Evolutionary conservation across 2,329 filamentous ascomycete genomes (phyloP).

Genomic region (Ceratocystis diversiconidia): DNA sequence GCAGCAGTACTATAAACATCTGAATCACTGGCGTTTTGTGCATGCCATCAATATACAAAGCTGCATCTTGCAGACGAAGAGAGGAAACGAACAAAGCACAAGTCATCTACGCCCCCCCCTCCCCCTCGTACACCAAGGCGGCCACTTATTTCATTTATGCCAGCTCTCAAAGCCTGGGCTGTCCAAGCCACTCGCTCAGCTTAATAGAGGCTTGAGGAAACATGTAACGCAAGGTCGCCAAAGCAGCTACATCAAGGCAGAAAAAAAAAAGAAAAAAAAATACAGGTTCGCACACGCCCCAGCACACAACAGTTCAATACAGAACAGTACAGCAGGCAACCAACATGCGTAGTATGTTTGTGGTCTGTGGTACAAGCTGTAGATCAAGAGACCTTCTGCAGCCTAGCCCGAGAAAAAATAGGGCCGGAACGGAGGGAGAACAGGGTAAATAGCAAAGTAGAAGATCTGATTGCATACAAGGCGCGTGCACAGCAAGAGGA

Average conservation of each 20-base stretch:
- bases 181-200: background rate
- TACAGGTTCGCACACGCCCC: too few species aligned
- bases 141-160: background rate
- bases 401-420: background rate
- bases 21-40: background rate
- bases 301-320: background rate
- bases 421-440: background rate
- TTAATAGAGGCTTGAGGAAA: background rate
- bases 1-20: background rate
- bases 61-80: background rate
- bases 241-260: background rate
- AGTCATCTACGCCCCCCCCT: too few species aligned
- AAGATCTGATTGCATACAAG: background rate
- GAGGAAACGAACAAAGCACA: background rate
- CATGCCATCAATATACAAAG: background rate
- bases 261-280: background rate
- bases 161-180: background rate
- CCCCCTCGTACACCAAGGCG: background rate
- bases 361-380: background rate
- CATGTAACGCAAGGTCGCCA: background rate
- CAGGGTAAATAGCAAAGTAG: background rate
- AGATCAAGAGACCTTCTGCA: constrained; percentile 2
- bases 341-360: background rate
- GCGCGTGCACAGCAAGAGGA: background rate
- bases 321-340: background rate